Percentiles rank a stretch among this genome's conserved stretches.
Evolutionary conservation across 2,329 filamentous ascomycete species (phyloP).

Genomic region (Diaporthe australafricana): DNA sequence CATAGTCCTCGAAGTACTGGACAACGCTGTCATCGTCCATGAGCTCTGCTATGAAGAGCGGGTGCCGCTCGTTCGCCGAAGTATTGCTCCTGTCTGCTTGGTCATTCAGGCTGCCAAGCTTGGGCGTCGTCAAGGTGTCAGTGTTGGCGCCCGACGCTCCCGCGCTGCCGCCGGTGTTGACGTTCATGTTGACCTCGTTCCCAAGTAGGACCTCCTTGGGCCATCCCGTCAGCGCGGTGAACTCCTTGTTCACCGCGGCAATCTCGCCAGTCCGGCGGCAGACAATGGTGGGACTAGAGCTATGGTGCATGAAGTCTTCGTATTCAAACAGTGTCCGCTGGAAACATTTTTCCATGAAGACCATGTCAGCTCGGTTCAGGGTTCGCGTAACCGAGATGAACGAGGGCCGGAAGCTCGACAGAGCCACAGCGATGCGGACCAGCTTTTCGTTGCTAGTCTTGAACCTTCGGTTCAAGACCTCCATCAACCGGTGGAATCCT

Average conservation of each 20-base stretch:
- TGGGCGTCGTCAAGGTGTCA: conserved; percentile 63
- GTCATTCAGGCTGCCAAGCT: conserved; percentile 55
- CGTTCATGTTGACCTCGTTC: conserved; percentile 87
- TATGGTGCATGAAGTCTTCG: conserved; percentile 90
- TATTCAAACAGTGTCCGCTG: conserved; percentile 94
- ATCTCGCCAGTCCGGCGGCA: conserved; percentile 93
- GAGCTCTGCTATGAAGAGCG: conserved; percentile 91
- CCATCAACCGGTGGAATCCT: conserved; percentile 89
- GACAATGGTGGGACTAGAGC: conserved; percentile 90
- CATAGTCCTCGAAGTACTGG: conserved; percentile 96
- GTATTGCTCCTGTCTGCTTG: conserved; percentile 51
- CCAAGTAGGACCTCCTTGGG: conserved; percentile 89
- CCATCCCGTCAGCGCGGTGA: conserved; percentile 96
- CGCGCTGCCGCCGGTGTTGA: conserved; percentile 74
- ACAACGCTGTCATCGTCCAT: conserved; percentile 94
- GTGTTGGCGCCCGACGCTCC: conserved; percentile 53
- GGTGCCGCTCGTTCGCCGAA: conserved; percentile 69
- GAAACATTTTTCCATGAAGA: conserved; percentile 98
- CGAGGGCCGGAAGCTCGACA: conserved; percentile 90
- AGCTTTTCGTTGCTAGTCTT: conserved; percentile 74
- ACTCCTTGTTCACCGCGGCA: conserved; percentile 96
- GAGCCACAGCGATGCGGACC: conserved; percentile 84
- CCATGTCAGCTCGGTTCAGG: conserved; percentile 87
- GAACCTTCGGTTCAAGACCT: conserved; percentile 83
- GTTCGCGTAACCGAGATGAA: conserved; percentile 93